A percentile compares a stretch with the other conserved stretches of the same genome.
These are phyloP conservation scores for Macrotyloma uniflorum DNA, from an alignment of 306 rosid genomes.

Conservation along the genomic window DNA sequence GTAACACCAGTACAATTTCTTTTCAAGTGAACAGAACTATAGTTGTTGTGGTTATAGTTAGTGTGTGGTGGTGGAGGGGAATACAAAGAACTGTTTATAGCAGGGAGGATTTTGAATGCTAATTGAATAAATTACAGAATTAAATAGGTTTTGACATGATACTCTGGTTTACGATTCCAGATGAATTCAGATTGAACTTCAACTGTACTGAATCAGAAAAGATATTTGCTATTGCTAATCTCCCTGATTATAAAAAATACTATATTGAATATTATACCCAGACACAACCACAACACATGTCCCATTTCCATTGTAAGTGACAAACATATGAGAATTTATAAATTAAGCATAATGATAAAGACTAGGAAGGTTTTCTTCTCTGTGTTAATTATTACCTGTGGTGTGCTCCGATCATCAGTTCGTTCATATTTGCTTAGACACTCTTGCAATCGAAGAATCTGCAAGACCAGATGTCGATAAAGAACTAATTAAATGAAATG, in stretches of 20 bases:
- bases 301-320: background rate
- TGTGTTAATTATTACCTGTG: constrained; percentile 67
- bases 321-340: background rate
- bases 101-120: background rate
- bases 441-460: constrained; percentile 96
- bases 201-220: background rate
- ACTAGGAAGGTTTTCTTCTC: constrained; percentile 16
- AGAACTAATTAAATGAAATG: constrained; percentile 30
- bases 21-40: background rate
- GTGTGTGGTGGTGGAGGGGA: background rate
- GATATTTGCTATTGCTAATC: background rate
- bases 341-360: background rate
- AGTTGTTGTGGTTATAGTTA: background rate
- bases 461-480: constrained; percentile 36
- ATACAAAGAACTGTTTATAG: background rate
- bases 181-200: background rate
- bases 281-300: constrained; percentile 6
- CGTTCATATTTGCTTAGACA: constrained; percentile 87
- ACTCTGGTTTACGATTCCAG: background rate
- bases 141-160: background rate
- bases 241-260: constrained; percentile 11
- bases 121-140: background rate
- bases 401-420: constrained; percentile 84
- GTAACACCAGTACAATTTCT: no score
- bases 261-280: constrained; percentile 7